These are phyloP conservation scores for Musa beccarii DNA, from an alignment of 176 grass and related monocot genomes.

Conservation along the genomic window DNA sequence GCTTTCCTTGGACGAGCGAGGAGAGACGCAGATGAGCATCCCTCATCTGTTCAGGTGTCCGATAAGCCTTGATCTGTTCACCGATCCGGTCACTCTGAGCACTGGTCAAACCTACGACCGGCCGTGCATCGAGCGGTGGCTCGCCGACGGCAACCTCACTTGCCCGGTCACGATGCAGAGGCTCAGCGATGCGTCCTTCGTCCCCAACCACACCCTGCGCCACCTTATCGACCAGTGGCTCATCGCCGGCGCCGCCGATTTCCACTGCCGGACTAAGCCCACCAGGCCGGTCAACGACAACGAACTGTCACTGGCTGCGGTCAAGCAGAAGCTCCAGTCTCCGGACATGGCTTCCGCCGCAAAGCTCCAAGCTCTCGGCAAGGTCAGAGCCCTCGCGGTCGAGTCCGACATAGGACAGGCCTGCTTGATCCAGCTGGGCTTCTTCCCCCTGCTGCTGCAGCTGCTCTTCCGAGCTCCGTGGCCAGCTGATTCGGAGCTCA, in stretches of 20 bases:
- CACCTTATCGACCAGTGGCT: slow-evolving; percentile 82
- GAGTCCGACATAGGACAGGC: slow-evolving; percentile 68
- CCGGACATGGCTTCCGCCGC: not conserved
- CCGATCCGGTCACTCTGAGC: slow-evolving; percentile 73
- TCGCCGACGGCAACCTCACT: slow-evolving; percentile 71
- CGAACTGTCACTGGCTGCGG: slow-evolving; percentile 42
- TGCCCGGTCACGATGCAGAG: slow-evolving; percentile 97
- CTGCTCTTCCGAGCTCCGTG: slow-evolving; percentile 41
- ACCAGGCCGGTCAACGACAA: not conserved
- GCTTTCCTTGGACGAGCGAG: too few relatives aligned
- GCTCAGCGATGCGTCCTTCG: slow-evolving; percentile 50
- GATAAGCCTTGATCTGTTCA: slow-evolving; percentile 91
- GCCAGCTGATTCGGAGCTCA: not conserved
- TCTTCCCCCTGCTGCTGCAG: slow-evolving; percentile 52
- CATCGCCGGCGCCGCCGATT: slow-evolving; percentile 24
- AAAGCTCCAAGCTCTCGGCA: slow-evolving; percentile 39
- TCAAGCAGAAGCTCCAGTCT: slow-evolving; percentile 37
- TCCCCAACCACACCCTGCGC: slow-evolving; percentile 81
- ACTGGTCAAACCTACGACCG: slow-evolving; percentile 94
- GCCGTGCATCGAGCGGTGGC: slow-evolving; percentile 70
- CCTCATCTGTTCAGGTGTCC: slow-evolving; percentile 90
- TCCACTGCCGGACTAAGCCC: slow-evolving; percentile 4
- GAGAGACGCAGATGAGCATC: slow-evolving; percentile 28
- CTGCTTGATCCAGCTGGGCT: slow-evolving; percentile 68
- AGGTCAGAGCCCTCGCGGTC: slow-evolving; percentile 36